Conservation (phyloP, 228 moss, liverwort and hornwort genomes). For the Sphagnum magellanicum region DNA sequence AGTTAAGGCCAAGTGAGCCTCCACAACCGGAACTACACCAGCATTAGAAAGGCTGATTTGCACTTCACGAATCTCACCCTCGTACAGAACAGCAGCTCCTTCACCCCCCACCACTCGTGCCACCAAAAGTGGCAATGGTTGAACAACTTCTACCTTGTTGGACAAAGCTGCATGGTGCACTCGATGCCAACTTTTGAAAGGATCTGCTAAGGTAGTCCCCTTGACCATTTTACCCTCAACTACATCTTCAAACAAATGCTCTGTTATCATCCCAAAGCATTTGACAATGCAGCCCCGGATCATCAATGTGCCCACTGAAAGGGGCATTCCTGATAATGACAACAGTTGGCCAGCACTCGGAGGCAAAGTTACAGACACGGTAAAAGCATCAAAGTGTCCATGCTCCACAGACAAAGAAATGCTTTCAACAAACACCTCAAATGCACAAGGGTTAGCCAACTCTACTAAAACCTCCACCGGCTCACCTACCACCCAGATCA, state of each 20-base stretch:
- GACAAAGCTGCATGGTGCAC: constrained; percentile 54
- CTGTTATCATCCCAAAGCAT: constrained; percentile 88
- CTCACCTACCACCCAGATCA: constrained; percentile 91
- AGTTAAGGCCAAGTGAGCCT: constrained; percentile 87
- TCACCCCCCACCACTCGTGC: constrained; percentile 93
- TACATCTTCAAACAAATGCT: constrained; percentile 87
- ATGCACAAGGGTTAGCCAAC: constrained; percentile 93
- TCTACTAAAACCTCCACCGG: constrained; percentile 90
- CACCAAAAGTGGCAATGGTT: constrained; percentile 80
- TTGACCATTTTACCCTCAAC: constrained; percentile 71
- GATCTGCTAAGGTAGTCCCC: constrained; percentile 58
- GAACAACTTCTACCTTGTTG: constrained; percentile 72
- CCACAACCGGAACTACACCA: constrained; percentile 87
- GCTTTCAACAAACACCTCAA: constrained; percentile 84
- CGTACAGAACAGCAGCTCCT: constrained; percentile 94
- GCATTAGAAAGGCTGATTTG: constrained; percentile 92
- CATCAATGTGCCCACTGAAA: constrained; percentile 64
- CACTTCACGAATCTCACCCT: constrained; percentile 91
- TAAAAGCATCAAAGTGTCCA: constrained; percentile 79
- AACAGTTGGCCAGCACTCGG: constrained; percentile 81
- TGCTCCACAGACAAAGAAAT: constrained; percentile 83
- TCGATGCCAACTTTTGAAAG: constrained; percentile 87
- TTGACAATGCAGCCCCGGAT: constrained; percentile 94
- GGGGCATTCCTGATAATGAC: constrained; percentile 83
- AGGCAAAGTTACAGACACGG: constrained; percentile 80